These are phyloP conservation scores for Lactarius tabidus DNA, from an alignment of 768 basidiomycete genomes.

Conservation along the genomic window DNA sequence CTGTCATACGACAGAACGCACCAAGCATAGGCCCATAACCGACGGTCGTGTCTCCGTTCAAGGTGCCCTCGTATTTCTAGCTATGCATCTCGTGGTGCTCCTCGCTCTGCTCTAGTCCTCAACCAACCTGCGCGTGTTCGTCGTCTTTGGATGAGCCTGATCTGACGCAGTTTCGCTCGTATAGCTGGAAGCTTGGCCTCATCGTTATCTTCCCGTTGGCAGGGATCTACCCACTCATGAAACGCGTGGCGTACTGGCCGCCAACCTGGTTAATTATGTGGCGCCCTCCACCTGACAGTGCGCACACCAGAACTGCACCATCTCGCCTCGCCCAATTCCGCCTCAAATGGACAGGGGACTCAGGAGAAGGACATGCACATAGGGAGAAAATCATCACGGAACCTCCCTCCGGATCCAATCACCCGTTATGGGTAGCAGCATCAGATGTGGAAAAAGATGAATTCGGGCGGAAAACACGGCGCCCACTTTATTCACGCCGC, in stretches of 20 bases:
- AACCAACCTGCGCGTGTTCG: constrained; percentile 20
- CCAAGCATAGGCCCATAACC: constrained; percentile 26
- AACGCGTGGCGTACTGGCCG: constrained; percentile 32
- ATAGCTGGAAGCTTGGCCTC: constrained; percentile 26
- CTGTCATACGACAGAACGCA: constrained; percentile 18
- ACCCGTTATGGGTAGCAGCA: too few species aligned
- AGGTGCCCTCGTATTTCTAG: constrained; percentile 24
- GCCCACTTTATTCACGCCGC: too few species aligned
- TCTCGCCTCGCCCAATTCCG: too few species aligned
- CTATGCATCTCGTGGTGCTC: constrained; percentile 15
- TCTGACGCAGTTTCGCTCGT: background rate
- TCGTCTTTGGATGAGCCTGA: background rate
- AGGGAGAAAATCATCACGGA: too few species aligned
- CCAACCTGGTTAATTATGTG: constrained; percentile 31
- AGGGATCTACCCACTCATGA: constrained; percentile 32
- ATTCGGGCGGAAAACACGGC: too few species aligned
- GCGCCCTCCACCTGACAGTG: background rate
- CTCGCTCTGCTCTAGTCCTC: constrained; percentile 16
- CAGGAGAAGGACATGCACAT: too few species aligned
- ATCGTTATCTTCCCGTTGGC: constrained; percentile 27
- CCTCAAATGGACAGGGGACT: too few species aligned
- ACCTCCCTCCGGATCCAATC: too few species aligned
- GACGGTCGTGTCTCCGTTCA: constrained; percentile 23
- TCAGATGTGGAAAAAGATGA: too few species aligned
- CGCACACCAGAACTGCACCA: constrained; percentile 4